phyloP scores from a whole-genome alignment of 306 rosid genomes.

The Trichosanthes truncata region DNA sequence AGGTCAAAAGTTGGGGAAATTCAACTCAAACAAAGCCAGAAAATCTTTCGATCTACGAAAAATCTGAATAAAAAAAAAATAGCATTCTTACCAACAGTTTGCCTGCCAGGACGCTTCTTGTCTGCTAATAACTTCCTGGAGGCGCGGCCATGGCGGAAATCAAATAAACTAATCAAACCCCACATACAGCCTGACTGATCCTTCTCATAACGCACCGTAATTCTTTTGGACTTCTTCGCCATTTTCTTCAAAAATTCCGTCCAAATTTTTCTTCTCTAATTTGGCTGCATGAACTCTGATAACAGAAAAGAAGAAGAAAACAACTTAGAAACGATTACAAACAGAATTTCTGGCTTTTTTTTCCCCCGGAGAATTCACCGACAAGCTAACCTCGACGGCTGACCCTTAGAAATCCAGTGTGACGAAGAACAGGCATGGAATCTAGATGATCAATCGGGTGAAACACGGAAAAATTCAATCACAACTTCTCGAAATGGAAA shows the following conservation, averaged over 20 bases:
- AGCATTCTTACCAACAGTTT: slow-evolving; percentile 47
- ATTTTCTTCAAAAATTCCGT: slow-evolving; percentile 13
- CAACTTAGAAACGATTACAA: slow-evolving; percentile 11
- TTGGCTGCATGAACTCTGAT: slow-evolving; percentile 24
- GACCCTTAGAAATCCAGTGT: slow-evolving; percentile 5
- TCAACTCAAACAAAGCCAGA: neutral
- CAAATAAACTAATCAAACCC: slow-evolving; percentile 91
- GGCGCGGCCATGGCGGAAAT: slow-evolving; percentile 80
- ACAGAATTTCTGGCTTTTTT: slow-evolving; percentile 1
- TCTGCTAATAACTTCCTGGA: slow-evolving; percentile 66
- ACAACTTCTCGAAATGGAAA: slow-evolving; percentile 52
- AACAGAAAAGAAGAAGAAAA: slow-evolving; percentile 16
- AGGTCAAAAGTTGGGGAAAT: slow-evolving; percentile 2
- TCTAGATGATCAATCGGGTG: slow-evolving; percentile 19
- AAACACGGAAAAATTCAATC: neutral
- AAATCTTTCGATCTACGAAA: neutral
- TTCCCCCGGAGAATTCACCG: slow-evolving; percentile 1
- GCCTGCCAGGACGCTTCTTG: slow-evolving; percentile 55
- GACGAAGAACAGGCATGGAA: slow-evolving; percentile 19
- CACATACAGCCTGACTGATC: slow-evolving; percentile 95
- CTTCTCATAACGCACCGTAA: slow-evolving; percentile 56
- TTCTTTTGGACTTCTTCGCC: slow-evolving; percentile 79
- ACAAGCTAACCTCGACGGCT: neutral
- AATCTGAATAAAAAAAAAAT: neutral
- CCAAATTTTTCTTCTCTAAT: slow-evolving; percentile 15